phyloP scores from a whole-genome alignment of 257 asterid genomes.

The Capsicum rhomboideum region DNA sequence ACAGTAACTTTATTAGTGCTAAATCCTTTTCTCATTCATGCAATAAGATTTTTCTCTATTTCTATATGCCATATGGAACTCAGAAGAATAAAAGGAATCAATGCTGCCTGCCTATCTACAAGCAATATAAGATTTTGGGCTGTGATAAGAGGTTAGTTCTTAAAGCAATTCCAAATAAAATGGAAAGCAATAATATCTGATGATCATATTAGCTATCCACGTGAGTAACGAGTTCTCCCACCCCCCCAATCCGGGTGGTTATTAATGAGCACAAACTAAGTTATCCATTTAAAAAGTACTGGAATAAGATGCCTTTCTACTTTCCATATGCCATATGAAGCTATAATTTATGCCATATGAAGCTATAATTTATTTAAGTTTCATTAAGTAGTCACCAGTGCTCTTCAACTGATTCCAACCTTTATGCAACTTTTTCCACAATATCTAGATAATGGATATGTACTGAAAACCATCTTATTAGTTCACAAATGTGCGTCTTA shows the following conservation, averaged over 20 bases:
- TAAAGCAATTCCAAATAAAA: background rate
- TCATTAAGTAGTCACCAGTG: background rate
- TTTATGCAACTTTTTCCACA: background rate
- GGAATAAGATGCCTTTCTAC: conserved; percentile 2
- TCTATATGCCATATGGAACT: background rate
- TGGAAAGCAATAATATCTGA: background rate
- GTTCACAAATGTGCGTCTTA: background rate
- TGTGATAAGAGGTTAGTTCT: background rate
- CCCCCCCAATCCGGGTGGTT: background rate
- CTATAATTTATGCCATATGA: background rate
- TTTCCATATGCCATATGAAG: background rate
- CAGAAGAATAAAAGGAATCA: background rate
- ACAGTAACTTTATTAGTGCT: background rate
- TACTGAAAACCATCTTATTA: background rate
- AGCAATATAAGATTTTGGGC: background rate
- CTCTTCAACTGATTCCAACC: background rate
- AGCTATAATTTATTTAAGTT: background rate
- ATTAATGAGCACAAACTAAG: background rate
- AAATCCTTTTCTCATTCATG: background rate
- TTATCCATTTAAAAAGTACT: background rate
- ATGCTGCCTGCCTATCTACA: background rate
- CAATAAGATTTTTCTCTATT: background rate
- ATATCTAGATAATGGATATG: background rate
- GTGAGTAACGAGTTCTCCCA: background rate
- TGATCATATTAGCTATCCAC: background rate